Evolutionary conservation across 805 yeast species (phyloP), one percentile per base, ranked within the genome.

Genomic region (Kazachstania taianensis): DNA sequence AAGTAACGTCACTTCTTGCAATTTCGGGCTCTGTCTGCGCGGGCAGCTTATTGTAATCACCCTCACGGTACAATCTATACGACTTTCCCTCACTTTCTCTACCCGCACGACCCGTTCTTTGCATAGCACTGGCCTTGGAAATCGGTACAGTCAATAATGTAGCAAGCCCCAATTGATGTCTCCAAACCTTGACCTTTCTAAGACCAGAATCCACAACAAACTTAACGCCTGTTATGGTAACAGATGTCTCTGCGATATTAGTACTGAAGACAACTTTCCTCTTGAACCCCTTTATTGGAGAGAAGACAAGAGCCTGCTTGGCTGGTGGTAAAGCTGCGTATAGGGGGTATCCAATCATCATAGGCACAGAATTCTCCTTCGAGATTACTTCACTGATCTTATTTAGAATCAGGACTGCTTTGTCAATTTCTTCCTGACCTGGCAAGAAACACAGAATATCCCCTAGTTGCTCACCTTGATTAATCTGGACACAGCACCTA

Each of bases 41-140:
- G 1, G 81, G 77, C 36, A 92, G 62, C 43, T 69, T 69, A 3
- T 57, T 40, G 48, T 73, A 89, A 39, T 82, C 79, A 1, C 62
- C 54, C 48, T 89, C 97, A 33, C 82, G 76, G 56, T 80, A 92
- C 25, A 92, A 61, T 40, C 97, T 63, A 59, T 69, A 92, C 30
- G 92, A 83, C 56, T 89, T 89, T 29, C 99, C 99, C 20, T 81
- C 74, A 13, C 76, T 70, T 61, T 92, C 97, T 74, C 99, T 84
- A 42, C 99, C 99, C n/a, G 99, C 97, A 69, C 99, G 82, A 57
- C 99, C 99, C 31, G 87, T 77, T 60, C 99, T 68, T 63, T 92
- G 99, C 24, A 82, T 73, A 0, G 97, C 98, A 27, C 94, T 81
- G 0, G 97, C 94, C 50, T 81, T 84, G 0, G 97, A 86, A 16